Conservation (phyloP, 192 early-diverging fungal genomes). For the Thamnidium elegans region DNA sequence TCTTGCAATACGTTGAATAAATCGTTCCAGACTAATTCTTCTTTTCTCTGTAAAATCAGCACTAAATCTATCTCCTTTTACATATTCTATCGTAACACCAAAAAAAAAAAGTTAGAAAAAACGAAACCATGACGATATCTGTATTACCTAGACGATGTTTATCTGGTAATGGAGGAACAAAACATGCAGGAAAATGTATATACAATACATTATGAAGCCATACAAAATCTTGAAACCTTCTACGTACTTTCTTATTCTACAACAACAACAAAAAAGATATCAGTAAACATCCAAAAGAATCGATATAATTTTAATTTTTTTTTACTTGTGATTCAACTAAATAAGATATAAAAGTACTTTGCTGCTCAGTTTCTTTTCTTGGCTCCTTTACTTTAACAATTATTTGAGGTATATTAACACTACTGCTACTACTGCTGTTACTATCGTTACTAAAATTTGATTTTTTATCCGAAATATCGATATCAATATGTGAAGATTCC, state of each 20-base stretch:
- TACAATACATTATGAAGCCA: slow-evolving; percentile 78
- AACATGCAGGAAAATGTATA: slow-evolving; percentile 75
- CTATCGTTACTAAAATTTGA: neutral
- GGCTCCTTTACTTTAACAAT: slow-evolving; percentile 72
- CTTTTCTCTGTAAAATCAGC: slow-evolving; percentile 88
- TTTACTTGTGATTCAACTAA: slow-evolving; percentile 72
- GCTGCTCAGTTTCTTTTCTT: slow-evolving; percentile 85
- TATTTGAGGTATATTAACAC: neutral
- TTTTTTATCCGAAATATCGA: slow-evolving; percentile 23
- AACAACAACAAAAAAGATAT: too few species aligned
- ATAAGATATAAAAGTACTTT: slow-evolving; percentile 81
- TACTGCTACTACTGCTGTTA: neutral
- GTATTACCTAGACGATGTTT: slow-evolving; percentile 81
- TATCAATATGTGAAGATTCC: slow-evolving; percentile 7
- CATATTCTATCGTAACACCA: slow-evolving; percentile 65
- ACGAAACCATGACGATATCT: neutral
- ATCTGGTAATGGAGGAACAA: slow-evolving; percentile 88
- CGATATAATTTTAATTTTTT: slow-evolving; percentile 30
- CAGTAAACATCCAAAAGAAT: too few species aligned
- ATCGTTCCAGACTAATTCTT: slow-evolving; percentile 74
- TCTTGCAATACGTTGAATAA: slow-evolving; percentile 73
- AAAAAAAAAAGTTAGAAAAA: neutral
- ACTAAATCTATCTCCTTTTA: slow-evolving; percentile 93
- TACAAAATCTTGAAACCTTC: slow-evolving; percentile 95
- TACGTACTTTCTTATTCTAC: slow-evolving; percentile 67